These are phyloP conservation scores for Hericium rajendrae DNA, from an alignment of 768 basidiomycete species.

Conservation along the genomic window DNA sequence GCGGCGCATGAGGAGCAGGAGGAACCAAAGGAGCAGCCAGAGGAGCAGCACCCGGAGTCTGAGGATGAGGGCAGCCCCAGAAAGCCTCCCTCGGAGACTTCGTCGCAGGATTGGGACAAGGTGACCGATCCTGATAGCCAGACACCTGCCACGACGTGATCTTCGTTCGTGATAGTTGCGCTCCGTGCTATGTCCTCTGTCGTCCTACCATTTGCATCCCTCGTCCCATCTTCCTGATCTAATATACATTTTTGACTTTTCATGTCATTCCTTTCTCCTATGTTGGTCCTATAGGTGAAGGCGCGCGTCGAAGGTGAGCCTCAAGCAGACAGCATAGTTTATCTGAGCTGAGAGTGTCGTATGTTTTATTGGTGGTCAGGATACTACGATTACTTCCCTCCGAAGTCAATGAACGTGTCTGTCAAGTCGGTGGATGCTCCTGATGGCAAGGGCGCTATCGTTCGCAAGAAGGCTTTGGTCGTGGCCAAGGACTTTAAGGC, in stretches of 20 bases:
- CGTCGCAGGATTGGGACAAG: constrained; percentile 87
- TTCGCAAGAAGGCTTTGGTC: constrained; percentile 39
- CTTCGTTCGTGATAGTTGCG: not conserved
- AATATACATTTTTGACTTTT: constrained; percentile 42
- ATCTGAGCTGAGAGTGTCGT: constrained; percentile 16
- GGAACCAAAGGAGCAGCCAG: constrained; percentile 6
- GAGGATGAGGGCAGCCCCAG: constrained; percentile 52
- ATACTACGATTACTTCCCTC: constrained; percentile 74
- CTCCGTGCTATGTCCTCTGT: constrained; percentile 12
- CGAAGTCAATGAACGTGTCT: constrained; percentile 58
- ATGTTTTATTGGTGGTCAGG: constrained; percentile 32
- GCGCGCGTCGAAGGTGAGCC: constrained; percentile 68
- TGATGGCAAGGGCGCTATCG: constrained; percentile 21
- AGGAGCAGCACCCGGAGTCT: constrained; percentile 22
- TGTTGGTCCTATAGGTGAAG: constrained; percentile 40
- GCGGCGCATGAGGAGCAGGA: constrained; percentile 23
- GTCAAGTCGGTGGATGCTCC: constrained; percentile 31
- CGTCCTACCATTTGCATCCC: constrained; percentile 15
- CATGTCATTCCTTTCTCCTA: constrained; percentile 17
- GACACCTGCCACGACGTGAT: constrained; percentile 33
- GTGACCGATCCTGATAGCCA: constrained; percentile 66
- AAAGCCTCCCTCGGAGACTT: constrained; percentile 74
- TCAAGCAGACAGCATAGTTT: constrained; percentile 5
- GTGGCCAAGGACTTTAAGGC: constrained; percentile 56
- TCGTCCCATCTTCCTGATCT: constrained; percentile 27